phyloP scores from a whole-genome alignment of 192 early-diverging fungal genomes.

The Phycomyces blakesleeanus region DNA sequence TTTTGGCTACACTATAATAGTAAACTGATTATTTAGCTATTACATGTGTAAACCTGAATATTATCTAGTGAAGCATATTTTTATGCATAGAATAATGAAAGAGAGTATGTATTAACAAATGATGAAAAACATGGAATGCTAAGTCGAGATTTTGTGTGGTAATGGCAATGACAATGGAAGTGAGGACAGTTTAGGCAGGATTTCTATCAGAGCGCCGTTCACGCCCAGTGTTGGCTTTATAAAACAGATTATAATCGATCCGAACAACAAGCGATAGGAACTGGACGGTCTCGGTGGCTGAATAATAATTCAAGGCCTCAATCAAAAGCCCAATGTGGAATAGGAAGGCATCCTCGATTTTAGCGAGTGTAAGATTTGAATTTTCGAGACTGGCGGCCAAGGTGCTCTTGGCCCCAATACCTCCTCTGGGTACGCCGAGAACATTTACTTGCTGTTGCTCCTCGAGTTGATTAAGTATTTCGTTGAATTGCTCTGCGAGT shows the following conservation, averaged over 20 bases:
- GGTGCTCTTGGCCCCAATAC: conserved; percentile 25
- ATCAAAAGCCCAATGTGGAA: conserved; percentile 70
- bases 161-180: too few relatives aligned
- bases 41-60: too few relatives aligned
- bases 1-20: too few relatives aligned
- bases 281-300: conserved; percentile 60
- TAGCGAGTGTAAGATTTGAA: conserved; percentile 36
- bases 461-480: conserved; percentile 36
- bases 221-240: conserved; percentile 28
- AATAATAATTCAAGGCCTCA: conserved; percentile 76
- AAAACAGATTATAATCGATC: conserved; percentile 76
- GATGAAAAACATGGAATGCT: too few relatives aligned
- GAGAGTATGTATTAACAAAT: too few relatives aligned
- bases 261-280: conserved; percentile 62
- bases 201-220: not conserved
- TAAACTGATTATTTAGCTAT: too few relatives aligned
- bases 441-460: conserved; percentile 20
- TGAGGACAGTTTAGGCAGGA: too few relatives aligned
- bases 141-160: too few relatives aligned
- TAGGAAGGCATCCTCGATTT: conserved; percentile 59
- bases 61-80: too few relatives aligned
- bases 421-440: conserved; percentile 31
- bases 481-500: conserved; percentile 55
- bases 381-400: conserved; percentile 32
- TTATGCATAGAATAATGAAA: too few relatives aligned